Evolutionary conservation across 768 basidiomycete genomes (phyloP), one percentile per base, ranked within the genome.

Genomic region (Boletus rex-veris): DNA sequence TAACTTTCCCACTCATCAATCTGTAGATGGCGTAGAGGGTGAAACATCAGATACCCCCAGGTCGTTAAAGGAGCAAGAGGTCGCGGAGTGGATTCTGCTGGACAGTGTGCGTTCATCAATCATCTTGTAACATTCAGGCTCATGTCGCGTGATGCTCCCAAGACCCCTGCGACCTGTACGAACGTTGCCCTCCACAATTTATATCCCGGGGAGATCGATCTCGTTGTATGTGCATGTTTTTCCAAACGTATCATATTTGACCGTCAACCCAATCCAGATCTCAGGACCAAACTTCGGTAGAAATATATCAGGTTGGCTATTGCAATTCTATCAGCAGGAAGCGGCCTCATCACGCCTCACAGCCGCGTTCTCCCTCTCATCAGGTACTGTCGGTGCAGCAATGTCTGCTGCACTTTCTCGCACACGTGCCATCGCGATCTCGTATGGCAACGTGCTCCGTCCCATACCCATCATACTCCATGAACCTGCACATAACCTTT

Each of bases 161-260:
- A 65, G 89, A 93, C 92, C 10, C 91, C 95, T 5, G 92, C 94
- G 4, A 90, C 95, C 12, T 97, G 95, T 66, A 78, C 90, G 3
- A 97, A 96, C 63, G 85, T 98, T 54, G 92, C 83, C 3, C 73
- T 98, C 39, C 90, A 96, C 70, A 98, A 98, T 62, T 63, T 98
- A 9, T 95, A 86, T 67, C 86, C 85, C 3, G 86, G 80, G 35
- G 73, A 90, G 64, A 90, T 98, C 31, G 93, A 98, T 70, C 81
- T 98, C n/a, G 83, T 98, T 52, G 89, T 90, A 61, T 33, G 81
- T 74, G 12, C 54, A 59, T 60, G 12, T 45, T 39, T 16, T 31
- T 39, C 28, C 16, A 30, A 28, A 18, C 26, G 28, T 37, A 15
- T 24, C 26, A 12, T 31, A 43, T 49, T 45, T 51, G 18, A 50